phyloP scores from a whole-genome alignment of 768 basidiomycete species.

The Leccinum fibrillosum region DNA sequence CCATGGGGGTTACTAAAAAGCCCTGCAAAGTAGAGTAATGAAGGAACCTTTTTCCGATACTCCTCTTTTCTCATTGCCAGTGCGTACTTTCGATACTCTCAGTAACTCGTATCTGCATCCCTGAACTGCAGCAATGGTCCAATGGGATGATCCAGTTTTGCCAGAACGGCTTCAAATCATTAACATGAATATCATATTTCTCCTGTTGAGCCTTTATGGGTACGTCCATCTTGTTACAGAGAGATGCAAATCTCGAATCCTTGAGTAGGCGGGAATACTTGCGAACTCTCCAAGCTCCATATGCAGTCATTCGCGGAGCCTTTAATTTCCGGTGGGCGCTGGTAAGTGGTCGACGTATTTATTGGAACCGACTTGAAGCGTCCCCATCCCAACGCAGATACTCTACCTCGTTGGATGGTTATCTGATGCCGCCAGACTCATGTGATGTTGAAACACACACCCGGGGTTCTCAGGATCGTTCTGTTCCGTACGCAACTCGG shows the following conservation, averaged over 20 bases:
- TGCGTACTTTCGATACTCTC: not conserved
- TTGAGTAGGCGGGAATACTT: constrained; percentile 27
- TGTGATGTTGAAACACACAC: too few relatives aligned
- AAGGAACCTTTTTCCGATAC: not conserved
- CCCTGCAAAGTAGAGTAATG: not conserved
- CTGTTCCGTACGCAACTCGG: too few relatives aligned
- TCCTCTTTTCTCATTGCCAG: not conserved
- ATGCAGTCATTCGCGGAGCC: constrained; percentile 19
- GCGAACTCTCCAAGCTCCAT: constrained; percentile 17
- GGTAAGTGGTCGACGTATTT: constrained; percentile 10
- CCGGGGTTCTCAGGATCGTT: too few relatives aligned
- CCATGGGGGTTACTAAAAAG: not conserved
- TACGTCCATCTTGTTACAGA: constrained; percentile 1
- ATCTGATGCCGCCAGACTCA: too few relatives aligned
- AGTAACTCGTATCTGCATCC: not conserved
- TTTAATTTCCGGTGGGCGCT: constrained; percentile 23
- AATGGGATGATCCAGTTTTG: constrained; percentile 15
- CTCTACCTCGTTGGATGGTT: constrained; percentile 25
- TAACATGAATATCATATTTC: constrained; percentile 8
- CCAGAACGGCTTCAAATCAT: not conserved
- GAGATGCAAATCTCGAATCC: not conserved
- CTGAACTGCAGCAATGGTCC: constrained; percentile 14
- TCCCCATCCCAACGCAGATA: constrained; percentile 9
- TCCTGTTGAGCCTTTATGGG: constrained; percentile 25
- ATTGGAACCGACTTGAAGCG: not conserved